A percentile compares a stretch with the other conserved stretches of the same genome.
These are phyloP conservation scores for Solanum chiquidenum DNA, from an alignment of 257 asterid genomes.

Conservation along the genomic window DNA sequence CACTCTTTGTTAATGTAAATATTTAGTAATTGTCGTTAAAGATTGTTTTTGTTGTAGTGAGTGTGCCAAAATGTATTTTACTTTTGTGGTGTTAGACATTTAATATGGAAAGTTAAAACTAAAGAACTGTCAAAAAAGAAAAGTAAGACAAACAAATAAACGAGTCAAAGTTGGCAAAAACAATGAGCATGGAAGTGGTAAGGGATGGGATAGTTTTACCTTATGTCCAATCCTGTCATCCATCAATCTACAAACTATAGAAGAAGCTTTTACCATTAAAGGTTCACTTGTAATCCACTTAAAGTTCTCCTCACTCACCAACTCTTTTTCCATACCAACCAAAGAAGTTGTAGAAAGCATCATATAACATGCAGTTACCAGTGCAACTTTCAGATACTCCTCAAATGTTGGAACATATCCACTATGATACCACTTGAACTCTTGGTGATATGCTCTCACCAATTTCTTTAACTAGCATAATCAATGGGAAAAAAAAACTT, in stretches of 20 bases:
- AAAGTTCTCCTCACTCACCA: not conserved
- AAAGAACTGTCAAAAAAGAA: not conserved
- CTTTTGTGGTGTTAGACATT: too few relatives aligned
- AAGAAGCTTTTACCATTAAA: not conserved
- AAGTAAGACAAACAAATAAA: not conserved
- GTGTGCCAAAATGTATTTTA: not conserved
- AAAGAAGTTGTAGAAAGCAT: not conserved
- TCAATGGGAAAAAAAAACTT: not conserved
- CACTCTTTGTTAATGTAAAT: not conserved
- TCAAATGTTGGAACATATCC: not conserved
- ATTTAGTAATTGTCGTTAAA: too few relatives aligned
- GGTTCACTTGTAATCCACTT: slow-evolving; percentile 6
- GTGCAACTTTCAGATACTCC: slow-evolving; percentile 2
- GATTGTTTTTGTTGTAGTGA: not conserved
- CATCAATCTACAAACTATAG: not conserved
- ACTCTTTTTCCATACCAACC: slow-evolving; percentile 1
- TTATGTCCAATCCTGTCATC: slow-evolving; percentile 3
- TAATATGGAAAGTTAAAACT: not conserved
- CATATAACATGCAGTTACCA: not conserved
- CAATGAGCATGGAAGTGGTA: not conserved
- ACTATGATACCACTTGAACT: not conserved
- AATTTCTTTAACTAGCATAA: not conserved
- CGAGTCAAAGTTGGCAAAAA: not conserved
- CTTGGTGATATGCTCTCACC: not conserved
- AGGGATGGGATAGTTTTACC: not conserved